These are phyloP conservation scores for Kwoniella bestiolae DNA, from an alignment of 768 basidiomycete species.

Conservation along the genomic window DNA sequence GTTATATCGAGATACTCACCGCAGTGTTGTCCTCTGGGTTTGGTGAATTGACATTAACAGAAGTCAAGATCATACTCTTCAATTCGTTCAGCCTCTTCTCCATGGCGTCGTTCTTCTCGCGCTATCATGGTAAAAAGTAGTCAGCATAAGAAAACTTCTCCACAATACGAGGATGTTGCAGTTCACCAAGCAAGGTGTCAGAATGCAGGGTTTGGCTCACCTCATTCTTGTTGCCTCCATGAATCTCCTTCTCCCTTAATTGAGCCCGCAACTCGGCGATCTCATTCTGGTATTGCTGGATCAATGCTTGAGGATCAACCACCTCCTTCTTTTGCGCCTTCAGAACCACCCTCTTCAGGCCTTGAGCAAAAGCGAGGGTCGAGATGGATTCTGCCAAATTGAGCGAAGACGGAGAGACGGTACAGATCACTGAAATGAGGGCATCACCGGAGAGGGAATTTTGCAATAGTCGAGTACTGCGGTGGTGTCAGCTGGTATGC, in stretches of 20 bases:
- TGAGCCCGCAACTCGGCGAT: conserved; percentile 83
- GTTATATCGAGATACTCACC: conserved; percentile 14
- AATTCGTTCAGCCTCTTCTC: conserved; percentile 53
- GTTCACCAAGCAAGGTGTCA: too few species aligned
- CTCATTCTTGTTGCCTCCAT: conserved; percentile 55
- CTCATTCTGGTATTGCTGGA: conserved; percentile 91
- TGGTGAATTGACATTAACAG: conserved; percentile 68
- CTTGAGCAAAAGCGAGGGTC: conserved; percentile 86
- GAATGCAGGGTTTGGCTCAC: too few species aligned
- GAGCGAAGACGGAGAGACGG: conserved; percentile 79
- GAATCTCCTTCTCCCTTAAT: conserved; percentile 47
- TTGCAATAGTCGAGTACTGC: conserved; percentile 80
- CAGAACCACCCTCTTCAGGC: conserved; percentile 86
- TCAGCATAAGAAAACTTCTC: neutral
- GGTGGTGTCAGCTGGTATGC: conserved; percentile 1
- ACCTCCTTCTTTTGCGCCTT: conserved; percentile 92
- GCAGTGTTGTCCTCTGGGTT: conserved; percentile 60
- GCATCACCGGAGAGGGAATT: conserved; percentile 95
- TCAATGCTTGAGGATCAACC: conserved; percentile 87
- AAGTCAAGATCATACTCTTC: conserved; percentile 63
- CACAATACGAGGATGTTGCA: neutral
- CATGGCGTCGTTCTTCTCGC: conserved; percentile 41
- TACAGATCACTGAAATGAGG: conserved; percentile 93
- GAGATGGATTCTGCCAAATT: conserved; percentile 84
- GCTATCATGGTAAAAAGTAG: conserved; percentile 15